Conservation (phyloP, 2,329 filamentous ascomycete genomes). For the Paecilomyces niveus region DNA sequence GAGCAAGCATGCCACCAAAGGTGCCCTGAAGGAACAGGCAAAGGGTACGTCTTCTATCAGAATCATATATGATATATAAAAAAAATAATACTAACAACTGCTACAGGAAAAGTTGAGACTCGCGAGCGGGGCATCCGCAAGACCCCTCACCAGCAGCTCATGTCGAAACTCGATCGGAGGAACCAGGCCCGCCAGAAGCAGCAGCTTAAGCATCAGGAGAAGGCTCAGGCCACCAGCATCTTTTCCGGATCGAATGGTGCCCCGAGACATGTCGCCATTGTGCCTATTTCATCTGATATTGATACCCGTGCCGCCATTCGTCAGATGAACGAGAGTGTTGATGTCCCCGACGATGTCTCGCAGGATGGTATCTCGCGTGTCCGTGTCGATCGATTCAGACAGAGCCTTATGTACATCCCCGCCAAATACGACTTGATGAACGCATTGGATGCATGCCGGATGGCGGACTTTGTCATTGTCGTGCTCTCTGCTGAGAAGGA, state of each 20-base stretch:
- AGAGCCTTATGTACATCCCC: slow-evolving; percentile 81
- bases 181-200: slow-evolving; percentile 93
- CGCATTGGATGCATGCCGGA: slow-evolving; percentile 75
- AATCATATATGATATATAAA: not conserved
- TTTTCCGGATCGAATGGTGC: slow-evolving; percentile 84
- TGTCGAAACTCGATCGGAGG: slow-evolving; percentile 92
- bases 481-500: slow-evolving; percentile 75
- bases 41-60: slow-evolving; percentile 57
- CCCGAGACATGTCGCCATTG: slow-evolving; percentile 77
- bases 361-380: slow-evolving; percentile 56
- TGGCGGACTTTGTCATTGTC: slow-evolving; percentile 87
- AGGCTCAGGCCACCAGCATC: slow-evolving; percentile 68
- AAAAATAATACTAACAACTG: slow-evolving; percentile 5
- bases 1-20: slow-evolving; percentile 82
- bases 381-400: slow-evolving; percentile 84
- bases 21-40: slow-evolving; percentile 70
- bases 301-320: slow-evolving; percentile 61
- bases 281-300: slow-evolving; percentile 71
- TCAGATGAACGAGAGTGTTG: slow-evolving; percentile 69
- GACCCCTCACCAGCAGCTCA: slow-evolving; percentile 90
- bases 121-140: slow-evolving; percentile 69
- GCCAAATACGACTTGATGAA: slow-evolving; percentile 65
- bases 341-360: slow-evolving; percentile 61
- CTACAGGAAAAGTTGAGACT: slow-evolving; percentile 66
- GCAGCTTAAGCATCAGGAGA: slow-evolving; percentile 73